Percentiles rank a stretch among this genome's conserved stretches.
Conservation (phyloP, 1,284 basidiomycete genomes). For the Fomes fomentarius region DNA sequence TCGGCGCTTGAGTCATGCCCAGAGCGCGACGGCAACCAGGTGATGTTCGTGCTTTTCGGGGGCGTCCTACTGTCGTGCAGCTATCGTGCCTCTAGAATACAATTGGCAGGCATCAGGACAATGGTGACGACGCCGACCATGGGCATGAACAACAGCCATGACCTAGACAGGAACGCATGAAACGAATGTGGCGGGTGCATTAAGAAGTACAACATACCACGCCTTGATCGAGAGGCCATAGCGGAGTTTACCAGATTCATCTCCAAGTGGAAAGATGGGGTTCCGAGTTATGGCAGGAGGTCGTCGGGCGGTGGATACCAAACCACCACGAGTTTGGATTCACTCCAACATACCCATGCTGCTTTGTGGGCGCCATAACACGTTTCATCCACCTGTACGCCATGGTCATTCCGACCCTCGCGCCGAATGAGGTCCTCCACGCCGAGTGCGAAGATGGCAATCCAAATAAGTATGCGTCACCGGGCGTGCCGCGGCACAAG, state of each 20-base stretch:
- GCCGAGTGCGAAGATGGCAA: no score
- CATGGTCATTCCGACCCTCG: not conserved
- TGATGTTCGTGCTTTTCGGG: no score
- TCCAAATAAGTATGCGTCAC: no score
- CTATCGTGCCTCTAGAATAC: no score
- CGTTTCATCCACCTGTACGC: not conserved
- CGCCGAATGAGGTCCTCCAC: not conserved
- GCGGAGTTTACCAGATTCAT: no score
- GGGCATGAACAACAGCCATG: not conserved
- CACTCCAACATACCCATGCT: not conserved
- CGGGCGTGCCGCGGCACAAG: no score
- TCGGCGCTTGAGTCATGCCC: no score
- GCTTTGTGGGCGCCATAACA: not conserved
- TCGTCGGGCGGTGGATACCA: not conserved
- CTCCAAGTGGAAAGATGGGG: no score
- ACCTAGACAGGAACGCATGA: not conserved
- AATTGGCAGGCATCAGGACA: no score
- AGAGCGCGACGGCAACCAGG: no score
- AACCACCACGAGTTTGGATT: not conserved
- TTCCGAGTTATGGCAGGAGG: not conserved
- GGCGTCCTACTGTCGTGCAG: no score
- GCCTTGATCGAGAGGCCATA: not conserved
- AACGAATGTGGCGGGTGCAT: not conserved
- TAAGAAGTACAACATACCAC: not conserved
- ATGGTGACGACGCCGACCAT: not conserved